Percentiles rank a stretch among this genome's conserved stretches.
Conservation (phyloP, 306 rosid species). For the Casuarina cunninghamiana region DNA sequence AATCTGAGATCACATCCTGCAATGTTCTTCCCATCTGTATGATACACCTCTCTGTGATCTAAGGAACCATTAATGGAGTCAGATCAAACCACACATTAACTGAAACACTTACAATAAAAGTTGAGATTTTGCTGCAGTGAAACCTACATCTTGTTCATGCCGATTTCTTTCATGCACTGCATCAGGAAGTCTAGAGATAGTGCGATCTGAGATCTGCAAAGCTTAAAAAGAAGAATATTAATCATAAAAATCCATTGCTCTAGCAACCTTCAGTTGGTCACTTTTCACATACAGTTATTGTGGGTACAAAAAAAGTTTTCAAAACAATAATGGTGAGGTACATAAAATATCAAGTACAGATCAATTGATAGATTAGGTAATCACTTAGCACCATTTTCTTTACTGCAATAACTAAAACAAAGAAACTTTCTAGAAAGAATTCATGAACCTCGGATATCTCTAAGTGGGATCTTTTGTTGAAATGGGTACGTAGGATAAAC, state of each 20-base stretch:
- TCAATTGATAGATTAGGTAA: not conserved
- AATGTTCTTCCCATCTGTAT: conserved; percentile 79
- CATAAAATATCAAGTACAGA: not conserved
- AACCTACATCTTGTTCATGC: conserved; percentile 69
- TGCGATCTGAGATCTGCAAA: conserved; percentile 63
- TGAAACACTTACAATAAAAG: conserved; percentile 6
- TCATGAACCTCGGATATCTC: not conserved
- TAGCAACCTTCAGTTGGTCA: conserved; percentile 10
- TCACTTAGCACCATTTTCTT: not conserved
- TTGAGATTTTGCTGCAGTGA: conserved; percentile 2
- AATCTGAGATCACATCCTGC: conserved; percentile 74
- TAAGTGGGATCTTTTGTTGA: not conserved
- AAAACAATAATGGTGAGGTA: not conserved
- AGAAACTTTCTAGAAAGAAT: not conserved
- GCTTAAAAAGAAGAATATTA: conserved; percentile 7
- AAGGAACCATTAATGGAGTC: conserved; percentile 22
- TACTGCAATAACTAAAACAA: not conserved
- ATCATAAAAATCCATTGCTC: not conserved
- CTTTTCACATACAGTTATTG: not conserved
- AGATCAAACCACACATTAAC: conserved; percentile 14
- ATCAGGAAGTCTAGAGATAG: conserved; percentile 60
- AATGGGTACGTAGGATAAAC: not conserved
- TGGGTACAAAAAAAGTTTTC: not conserved
- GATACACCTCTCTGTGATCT: conserved; percentile 81
- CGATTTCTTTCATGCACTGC: conserved; percentile 70